Percentiles rank a stretch among this genome's conserved stretches.
phyloP scores from a whole-genome alignment of 257 asterid species.

The Coffea eugenioides region DNA sequence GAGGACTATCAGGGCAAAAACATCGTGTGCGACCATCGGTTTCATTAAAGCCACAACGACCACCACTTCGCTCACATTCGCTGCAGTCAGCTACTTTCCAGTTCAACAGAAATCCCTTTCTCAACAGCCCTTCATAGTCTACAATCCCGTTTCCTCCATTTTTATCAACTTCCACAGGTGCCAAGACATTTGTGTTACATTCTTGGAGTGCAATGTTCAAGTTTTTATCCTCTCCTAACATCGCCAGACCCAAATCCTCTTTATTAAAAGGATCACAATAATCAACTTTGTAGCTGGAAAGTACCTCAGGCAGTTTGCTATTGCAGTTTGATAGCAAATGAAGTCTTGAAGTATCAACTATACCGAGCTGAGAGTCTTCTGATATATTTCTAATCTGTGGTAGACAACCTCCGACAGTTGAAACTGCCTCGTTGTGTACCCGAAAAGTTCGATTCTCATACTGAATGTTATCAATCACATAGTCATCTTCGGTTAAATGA shows the following conservation, averaged over 20 bases:
- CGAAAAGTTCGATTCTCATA: conserved; percentile 23
- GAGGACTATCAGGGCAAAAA: conserved; percentile 52
- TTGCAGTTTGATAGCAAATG: conserved; percentile 43
- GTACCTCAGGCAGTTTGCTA: background rate
- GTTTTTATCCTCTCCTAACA: conserved; percentile 27
- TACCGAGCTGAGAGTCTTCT: background rate
- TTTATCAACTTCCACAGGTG: conserved; percentile 39
- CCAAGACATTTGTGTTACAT: conserved; percentile 39
- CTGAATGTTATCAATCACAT: conserved; percentile 34
- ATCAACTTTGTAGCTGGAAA: background rate
- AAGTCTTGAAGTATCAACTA: conserved; percentile 9
- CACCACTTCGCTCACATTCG: conserved; percentile 43
- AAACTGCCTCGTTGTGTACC: conserved; percentile 30
- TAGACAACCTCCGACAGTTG: conserved; percentile 17
- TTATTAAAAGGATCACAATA: conserved; percentile 8
- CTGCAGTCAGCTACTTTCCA: conserved; percentile 51
- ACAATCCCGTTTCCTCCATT: conserved; percentile 12
- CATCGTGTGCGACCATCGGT: conserved; percentile 30
- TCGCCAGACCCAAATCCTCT: conserved; percentile 27
- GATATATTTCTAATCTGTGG: conserved; percentile 35
- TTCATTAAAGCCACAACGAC: conserved; percentile 49
- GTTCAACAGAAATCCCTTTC: conserved; percentile 46
- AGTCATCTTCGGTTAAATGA: conserved; percentile 25
- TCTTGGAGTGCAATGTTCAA: conserved; percentile 24
- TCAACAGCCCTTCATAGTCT: conserved; percentile 30